Conservation (phyloP, 805 yeast species). For the Yamadazyma sp. region DNA sequence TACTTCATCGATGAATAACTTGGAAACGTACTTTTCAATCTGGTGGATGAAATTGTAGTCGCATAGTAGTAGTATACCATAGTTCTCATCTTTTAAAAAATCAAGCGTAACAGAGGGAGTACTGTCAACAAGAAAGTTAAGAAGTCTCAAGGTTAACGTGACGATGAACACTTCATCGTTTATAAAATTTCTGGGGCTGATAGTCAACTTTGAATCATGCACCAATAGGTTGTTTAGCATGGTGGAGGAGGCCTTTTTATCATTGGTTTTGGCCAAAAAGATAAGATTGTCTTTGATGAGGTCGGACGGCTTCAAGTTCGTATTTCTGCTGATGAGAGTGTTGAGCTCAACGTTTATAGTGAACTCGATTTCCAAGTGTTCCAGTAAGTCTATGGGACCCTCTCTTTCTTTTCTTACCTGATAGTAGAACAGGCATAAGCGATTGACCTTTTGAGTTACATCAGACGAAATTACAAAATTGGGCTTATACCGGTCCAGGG, state of each 20-base stretch:
- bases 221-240: slow-evolving; percentile 9
- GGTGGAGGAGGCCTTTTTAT: slow-evolving; percentile 4
- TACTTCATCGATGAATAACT: slow-evolving; percentile 7
- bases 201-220: slow-evolving; percentile 5
- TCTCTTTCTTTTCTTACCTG: slow-evolving; percentile 6
- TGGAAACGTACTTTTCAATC: slow-evolving; percentile 28
- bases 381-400: slow-evolving; percentile 11
- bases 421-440: slow-evolving; percentile 6
- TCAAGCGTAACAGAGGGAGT: slow-evolving; percentile 17
- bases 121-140: slow-evolving; percentile 22
- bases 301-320: slow-evolving; percentile 29
- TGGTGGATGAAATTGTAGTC: slow-evolving; percentile 26
- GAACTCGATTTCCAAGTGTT: slow-evolving; percentile 18
- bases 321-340: slow-evolving; percentile 31
- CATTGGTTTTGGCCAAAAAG: slow-evolving; percentile 27
- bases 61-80: slow-evolving; percentile 27
- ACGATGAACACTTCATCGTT: slow-evolving; percentile 35
- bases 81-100: slow-evolving; percentile 32
- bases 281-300: slow-evolving; percentile 35
- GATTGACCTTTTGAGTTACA: slow-evolving; percentile 25
- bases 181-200: slow-evolving; percentile 10
- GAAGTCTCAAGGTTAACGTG: slow-evolving; percentile 24
- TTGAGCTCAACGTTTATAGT: slow-evolving; percentile 36
- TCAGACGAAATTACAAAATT: slow-evolving; percentile 40
- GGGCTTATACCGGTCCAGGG: slow-evolving; percentile 34